Percentiles rank a stretch among this genome's conserved stretches.
These are phyloP conservation scores for Chlamydomonas urium DNA, from an alignment of 139 green algal genomes.

Conservation along the genomic window DNA sequence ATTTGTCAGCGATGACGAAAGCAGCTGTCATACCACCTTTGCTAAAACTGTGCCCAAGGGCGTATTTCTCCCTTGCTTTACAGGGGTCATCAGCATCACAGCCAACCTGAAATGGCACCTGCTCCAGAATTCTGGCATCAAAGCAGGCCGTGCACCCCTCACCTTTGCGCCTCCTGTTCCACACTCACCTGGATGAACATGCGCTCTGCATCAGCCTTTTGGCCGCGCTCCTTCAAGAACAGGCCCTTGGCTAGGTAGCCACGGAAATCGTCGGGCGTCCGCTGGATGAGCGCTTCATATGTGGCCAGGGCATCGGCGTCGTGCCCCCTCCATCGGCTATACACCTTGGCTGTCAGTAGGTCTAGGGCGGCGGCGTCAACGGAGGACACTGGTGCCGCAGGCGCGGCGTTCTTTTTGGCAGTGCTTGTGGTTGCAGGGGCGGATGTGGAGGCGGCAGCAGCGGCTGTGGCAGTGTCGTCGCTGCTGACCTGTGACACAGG, in stretches of 20 bases:
- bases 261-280: constrained; percentile 38
- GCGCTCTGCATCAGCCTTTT: constrained; percentile 45
- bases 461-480: no score
- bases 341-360: constrained; percentile 49
- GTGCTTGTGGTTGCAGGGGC: not conserved
- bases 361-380: constrained; percentile 41
- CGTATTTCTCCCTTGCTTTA: not conserved
- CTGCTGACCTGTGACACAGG: no score
- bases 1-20: not conserved
- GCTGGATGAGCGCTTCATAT: constrained; percentile 14
- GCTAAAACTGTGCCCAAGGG: not conserved
- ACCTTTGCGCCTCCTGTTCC: not conserved
- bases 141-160: not conserved
- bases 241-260: constrained; percentile 57
- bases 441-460: not conserved
- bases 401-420: not conserved
- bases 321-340: constrained; percentile 47
- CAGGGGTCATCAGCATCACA: not conserved
- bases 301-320: constrained; percentile 47
- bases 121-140: no score
- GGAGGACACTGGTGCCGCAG: not conserved
- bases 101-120: no score
- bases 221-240: constrained; percentile 48
- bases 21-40: not conserved
- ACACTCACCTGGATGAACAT: constrained; percentile 56